Evolutionary conservation across 1,139 yeast genomes (phyloP), one percentile per base, ranked within the genome.

Genomic region (Candida sp.): DNA sequence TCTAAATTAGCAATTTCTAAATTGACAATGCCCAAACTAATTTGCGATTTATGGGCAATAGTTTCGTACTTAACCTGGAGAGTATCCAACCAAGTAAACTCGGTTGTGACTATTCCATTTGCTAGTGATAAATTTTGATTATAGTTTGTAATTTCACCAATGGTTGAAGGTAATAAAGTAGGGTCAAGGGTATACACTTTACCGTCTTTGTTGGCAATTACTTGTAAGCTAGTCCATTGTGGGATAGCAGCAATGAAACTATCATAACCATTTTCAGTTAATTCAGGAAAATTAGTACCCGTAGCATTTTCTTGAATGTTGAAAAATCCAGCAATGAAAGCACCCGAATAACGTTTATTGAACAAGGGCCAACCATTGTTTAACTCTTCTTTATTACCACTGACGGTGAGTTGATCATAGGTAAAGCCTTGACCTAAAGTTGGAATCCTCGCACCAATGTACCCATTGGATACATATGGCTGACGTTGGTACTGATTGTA

Each of bases 381-480:
- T 12, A 73, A 64, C 23, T 75, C 77, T 2, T 71, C 72, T 4
- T 50, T 53, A 21, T 51, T 48, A 5, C 64, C 63, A 2, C 61
- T 64, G 2, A 68, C 63, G 1, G 58, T 41, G 27, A 55, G 40
- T 43, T 62, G 68, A 62, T 87, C 95, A 52, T 70, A 74, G 2
- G 89, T 70, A 53, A 82, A 86, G 0, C 96, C 96, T 48, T 84
- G 87, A 4, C 96, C 96, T 47, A 85, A 66, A 47, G 84, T 84
- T n/a, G 95, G 90, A 22, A 87, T 70, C 40, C 95, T 66, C 23
- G 84, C 67, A 2, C 96, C 96, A 47, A 87, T 77, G 56, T 80
- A 87, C 2, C 96, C 96, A 58, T 87, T 87, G 12, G 95, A 77
- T 9, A 85, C 88, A 58, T 87, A 87, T 0, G 95, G 89, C 56